Base-by-base conservation (phyloP, 352 stramenopile genomes). In the Phytopythium sindhum region DNA sequence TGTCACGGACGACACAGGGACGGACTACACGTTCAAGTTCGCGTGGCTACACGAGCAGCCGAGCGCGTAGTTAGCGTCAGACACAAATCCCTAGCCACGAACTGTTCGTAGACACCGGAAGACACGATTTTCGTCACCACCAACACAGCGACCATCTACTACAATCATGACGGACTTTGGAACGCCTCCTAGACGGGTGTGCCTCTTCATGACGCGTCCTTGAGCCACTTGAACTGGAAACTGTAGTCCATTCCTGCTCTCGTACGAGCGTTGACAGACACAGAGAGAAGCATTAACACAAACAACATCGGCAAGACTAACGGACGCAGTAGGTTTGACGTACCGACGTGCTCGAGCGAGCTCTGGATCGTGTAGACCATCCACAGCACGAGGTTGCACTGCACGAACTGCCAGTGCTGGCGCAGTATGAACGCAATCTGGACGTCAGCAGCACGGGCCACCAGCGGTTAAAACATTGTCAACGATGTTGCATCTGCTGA, bases 1-100 rank as follows among this genome's bases (percentile, higher is more conserved):
- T n/a, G n/a, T n/a, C n/a, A n/a, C n/a, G n/a, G n/a, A n/a, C n/a
- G 51, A 17, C 50, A 14, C 55, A 73, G 67, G 64, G 12, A 70
- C 60, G 11, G 73, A 80, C 54, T 78, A 73, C 60, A 72, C 63
- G 31, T 80, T 80, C 54, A 63, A 80, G 64, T 77, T 80, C 55
- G 60, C 57, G 19, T 77, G 72, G 72, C 56, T 80, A 29, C 64
- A 69, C n/a, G 56, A 64, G 19, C 7, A 48, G 2, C 5, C 42
- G 42, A 48, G 42, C 42, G 15, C 42, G 42, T 48, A 48, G 42
- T 4, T 48, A 39, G 33, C 42, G 42, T 26, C 19, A 23, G 19
- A 48, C 19, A 10, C 12, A 2, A 0, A 48, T 23, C 4, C 14
- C 19, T 4, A 48, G 14, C 4, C 12, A 1, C 12, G 4, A 45